Evolutionary conservation across 768 basidiomycete species (phyloP), one percentile per base, ranked within the genome.

Genomic region (Suillus placidus): DNA sequence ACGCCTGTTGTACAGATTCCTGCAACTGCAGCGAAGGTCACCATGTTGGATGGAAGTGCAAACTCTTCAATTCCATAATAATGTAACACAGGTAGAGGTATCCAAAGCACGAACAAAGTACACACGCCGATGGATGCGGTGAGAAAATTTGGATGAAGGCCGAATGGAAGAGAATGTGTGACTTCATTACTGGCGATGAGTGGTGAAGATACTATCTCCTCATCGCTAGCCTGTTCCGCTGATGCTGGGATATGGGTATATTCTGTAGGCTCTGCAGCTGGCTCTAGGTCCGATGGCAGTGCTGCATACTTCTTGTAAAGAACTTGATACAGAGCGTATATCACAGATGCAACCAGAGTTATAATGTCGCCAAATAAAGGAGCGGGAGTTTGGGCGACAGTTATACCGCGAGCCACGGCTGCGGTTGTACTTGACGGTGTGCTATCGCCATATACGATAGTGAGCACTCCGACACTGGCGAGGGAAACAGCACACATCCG

Each of bases 231-330:
- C 56, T 67, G 71, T 10, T 82, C 80, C 42, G 79, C 80, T 34
- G 77, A 74, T 5, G 74, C 76, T 0, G 81, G 74, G 45, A 90
- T 75, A 32, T 76, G 79, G 32, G 79, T 79, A 73, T 90, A 89
- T 18, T 75, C 68, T 42, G 65, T 69, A 14, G 68, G 65, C 38
- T 84, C 82, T 4, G 80, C 69, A 4, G 78, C 74, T 23, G 79
- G 74, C 65, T 88, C 87, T 2, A 86, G 84, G 68, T 88, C 88
- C n/a, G 82, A 85, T 4, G 90, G 86, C 18, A 93, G 79, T 7
- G 91, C 88, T 13, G 85, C 87, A 70, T 92, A 87, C 74, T 83
- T 86, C 80, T 93, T 95, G 85, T 95, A 95, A 49, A 93, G 73
- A 54, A 94, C 93, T 80, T 94, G 92, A 70, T 94, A 94, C 7